Evolutionary conservation across 805 yeast species (phyloP), one percentile per base, ranked within the genome.

Genomic region (Lipomyces kockii): DNA sequence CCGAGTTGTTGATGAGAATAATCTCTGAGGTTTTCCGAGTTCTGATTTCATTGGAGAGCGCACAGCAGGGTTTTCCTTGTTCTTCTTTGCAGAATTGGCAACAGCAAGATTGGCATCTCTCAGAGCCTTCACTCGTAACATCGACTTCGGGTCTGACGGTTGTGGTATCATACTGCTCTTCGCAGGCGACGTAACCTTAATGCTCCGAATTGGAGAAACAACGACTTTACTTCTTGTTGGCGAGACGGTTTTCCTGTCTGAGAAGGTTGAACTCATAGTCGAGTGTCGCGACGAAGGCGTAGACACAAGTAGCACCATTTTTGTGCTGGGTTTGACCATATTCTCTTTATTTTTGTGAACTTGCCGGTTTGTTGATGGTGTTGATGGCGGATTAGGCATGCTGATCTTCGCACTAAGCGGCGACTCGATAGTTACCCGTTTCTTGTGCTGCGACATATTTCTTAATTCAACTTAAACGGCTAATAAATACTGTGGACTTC

Each of bases 1-100:
- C 17, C 60, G 29, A 12, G 56, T n/a, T 12, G 55, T 52, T 17
- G n/a, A 6, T 25, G 60, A n/a, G 51, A 60, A 32, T 14, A 67
- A 17, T 49, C 71, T 53, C 58, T 66, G 67, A 6, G 71, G 65
- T 54, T 65, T 61, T 35, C 71, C 71, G 1, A 68, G 53, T 29
- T 53, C 58, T 12, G 66, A 60, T 43, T 61, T 57, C 8, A 67
- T 35, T 17, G 71, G 71, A 3, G 67, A 52, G 17, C 25, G 20
- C 65, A 53, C 12, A 5, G 54, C 58, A 11, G 53, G 64, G 17
- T 32, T 49, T 2, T 62, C 60, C 14, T 25, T 35, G 11, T 25
- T 12, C 37, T 63, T 68, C 37, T 55, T 35, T 25, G 56, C 63
- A 3, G 65, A 66, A n/a, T 63, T 66, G 32, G 58, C 58, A 2